Percentiles rank a stretch among this genome's conserved stretches.
These are phyloP conservation scores for Vigna hirtella DNA, from an alignment of 306 rosid species.

Conservation along the genomic window DNA sequence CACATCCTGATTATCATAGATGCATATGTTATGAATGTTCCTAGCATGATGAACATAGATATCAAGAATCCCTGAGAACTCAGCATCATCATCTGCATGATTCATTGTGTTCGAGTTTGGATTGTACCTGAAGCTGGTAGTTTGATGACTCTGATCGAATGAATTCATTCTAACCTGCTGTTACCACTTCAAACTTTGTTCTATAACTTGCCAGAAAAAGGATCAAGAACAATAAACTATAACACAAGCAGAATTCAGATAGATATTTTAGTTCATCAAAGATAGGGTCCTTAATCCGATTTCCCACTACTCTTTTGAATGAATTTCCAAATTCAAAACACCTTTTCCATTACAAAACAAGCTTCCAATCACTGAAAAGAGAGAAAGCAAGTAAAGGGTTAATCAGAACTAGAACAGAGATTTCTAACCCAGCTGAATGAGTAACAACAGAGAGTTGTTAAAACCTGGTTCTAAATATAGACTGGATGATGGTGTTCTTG, in stretches of 20 bases:
- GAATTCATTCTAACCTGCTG: conserved; percentile 62
- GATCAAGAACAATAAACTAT: conserved; percentile 3
- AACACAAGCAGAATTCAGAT: conserved; percentile 37
- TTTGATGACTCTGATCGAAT: conserved; percentile 58
- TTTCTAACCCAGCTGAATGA: conserved; percentile 20
- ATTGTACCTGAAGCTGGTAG: conserved; percentile 64
- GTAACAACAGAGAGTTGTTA: conserved; percentile 10
- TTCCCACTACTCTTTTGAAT: conserved; percentile 5
- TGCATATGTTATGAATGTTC: conserved; percentile 91
- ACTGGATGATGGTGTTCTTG: conserved; percentile 7
- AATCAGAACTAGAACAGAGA: conserved; percentile 33
- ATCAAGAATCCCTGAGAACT: conserved; percentile 75
- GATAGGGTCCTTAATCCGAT: neutral
- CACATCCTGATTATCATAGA: conserved; percentile 93
- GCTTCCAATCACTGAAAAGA: neutral
- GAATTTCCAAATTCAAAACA: neutral
- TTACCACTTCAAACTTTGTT: conserved; percentile 18
- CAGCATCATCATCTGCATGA: conserved; percentile 63
- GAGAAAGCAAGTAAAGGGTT: neutral
- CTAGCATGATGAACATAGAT: conserved; percentile 88
- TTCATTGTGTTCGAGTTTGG: conserved; percentile 51
- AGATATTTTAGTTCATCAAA: conserved; percentile 36
- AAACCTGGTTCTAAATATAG: conserved; percentile 29
- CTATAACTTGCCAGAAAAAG: conserved; percentile 22
- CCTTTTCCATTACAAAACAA: neutral